Evolutionary conservation across 164 flowering plant species (phyloP).

Genomic region (Hamamelis virginiana): DNA sequence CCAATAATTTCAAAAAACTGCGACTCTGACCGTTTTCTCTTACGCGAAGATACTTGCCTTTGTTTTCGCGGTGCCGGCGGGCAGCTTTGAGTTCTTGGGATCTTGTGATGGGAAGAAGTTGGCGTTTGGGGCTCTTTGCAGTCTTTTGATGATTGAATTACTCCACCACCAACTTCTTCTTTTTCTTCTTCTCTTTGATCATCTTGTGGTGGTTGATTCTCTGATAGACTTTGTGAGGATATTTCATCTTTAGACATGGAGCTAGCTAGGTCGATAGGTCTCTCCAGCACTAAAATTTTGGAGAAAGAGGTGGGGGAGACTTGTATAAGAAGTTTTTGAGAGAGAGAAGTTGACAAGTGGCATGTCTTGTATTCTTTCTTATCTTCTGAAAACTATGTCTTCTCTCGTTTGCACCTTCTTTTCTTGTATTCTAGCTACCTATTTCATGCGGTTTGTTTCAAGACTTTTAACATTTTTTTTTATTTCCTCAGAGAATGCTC

Average conservation of each 20-base stretch:
- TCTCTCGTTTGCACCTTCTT: neutral
- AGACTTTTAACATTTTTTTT: no score
- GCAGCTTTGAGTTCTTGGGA: conserved; percentile 30
- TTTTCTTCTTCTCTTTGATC: neutral
- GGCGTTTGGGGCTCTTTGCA: conserved; percentile 32
- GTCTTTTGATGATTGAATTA: neutral
- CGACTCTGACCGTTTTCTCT: conserved; percentile 32
- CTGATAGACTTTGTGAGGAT: neutral
- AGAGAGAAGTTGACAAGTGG: neutral
- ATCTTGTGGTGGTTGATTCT: neutral
- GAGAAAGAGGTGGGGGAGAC: neutral
- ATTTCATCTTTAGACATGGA: conserved; percentile 11
- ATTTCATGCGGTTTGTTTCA: neutral
- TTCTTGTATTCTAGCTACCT: neutral
- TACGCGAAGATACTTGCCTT: conserved; percentile 14
- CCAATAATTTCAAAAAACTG: conserved; percentile 35
- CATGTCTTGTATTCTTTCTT: no score
- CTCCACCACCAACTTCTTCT: neutral
- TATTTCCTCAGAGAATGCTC: no score
- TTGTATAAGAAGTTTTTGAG: neutral
- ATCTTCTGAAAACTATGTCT: neutral
- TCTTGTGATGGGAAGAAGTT: conserved; percentile 33
- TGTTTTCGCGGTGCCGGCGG: conserved; percentile 42
- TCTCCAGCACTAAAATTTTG: neutral
- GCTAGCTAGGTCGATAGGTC: neutral